These are phyloP conservation scores for Gautieria morchelliformis DNA, from an alignment of 768 basidiomycete species.

Conservation along the genomic window DNA sequence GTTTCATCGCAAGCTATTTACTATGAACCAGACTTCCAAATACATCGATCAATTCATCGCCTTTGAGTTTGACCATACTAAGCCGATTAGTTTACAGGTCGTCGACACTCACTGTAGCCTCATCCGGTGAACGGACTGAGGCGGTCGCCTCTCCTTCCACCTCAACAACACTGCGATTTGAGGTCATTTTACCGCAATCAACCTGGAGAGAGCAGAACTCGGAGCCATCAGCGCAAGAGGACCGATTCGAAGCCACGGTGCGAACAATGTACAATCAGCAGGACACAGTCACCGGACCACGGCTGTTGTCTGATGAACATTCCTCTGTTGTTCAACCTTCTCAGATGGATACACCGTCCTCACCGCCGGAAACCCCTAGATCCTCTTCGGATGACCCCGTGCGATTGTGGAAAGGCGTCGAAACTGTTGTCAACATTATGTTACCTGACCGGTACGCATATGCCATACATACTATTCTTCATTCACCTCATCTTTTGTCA, in stretches of 20 bases:
- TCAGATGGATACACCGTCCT: too few species aligned
- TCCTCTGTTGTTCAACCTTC: too few species aligned
- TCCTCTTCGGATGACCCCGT: conserved; percentile 10
- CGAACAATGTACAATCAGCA: neutral
- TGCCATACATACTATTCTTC: neutral
- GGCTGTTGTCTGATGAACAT: too few species aligned
- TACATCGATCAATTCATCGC: conserved; percentile 22
- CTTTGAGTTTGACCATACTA: conserved; percentile 24
- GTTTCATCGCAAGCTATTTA: conserved; percentile 6
- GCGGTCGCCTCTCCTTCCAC: neutral
- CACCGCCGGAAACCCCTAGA: neutral
- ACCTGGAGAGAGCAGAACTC: neutral
- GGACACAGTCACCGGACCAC: neutral
- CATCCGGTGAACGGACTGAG: neutral
- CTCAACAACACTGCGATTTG: neutral
- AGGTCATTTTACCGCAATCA: neutral
- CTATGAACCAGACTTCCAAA: conserved; percentile 28
- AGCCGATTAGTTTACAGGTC: conserved; percentile 43
- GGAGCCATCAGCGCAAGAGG: neutral
- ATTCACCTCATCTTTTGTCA: conserved; percentile 1
- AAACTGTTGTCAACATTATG: conserved; percentile 37
- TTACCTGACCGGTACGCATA: conserved; percentile 44
- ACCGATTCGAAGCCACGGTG: neutral
- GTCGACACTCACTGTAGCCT: conserved; percentile 12
- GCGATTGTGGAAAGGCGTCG: conserved; percentile 24